A percentile compares a stretch with the other conserved stretches of the same genome.
phyloP scores from a whole-genome alignment of 1,139 yeast genomes.

The Yueomyces sp. region DNA sequence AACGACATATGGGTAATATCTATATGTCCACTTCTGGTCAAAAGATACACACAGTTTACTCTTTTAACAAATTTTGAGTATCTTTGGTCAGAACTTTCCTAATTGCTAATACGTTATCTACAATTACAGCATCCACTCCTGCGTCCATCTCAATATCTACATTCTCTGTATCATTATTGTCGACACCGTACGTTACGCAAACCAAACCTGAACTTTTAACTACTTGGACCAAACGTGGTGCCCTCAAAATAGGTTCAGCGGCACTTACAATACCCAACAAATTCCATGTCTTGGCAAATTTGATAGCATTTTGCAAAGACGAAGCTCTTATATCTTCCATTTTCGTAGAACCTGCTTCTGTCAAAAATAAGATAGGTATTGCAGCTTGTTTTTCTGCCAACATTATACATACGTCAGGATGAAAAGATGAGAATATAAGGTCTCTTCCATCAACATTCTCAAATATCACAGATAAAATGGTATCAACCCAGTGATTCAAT shows the following conservation, averaged over 20 bases:
- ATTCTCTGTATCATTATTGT: slow-evolving; percentile 75
- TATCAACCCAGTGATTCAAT: slow-evolving; percentile 76
- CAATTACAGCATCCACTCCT: slow-evolving; percentile 97
- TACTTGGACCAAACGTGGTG: slow-evolving; percentile 81
- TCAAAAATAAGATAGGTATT: slow-evolving; percentile 75
- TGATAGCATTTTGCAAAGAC: slow-evolving; percentile 79
- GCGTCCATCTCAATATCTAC: slow-evolving; percentile 82
- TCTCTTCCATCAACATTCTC: slow-evolving; percentile 74
- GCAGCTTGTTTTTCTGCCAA: slow-evolving; percentile 87
- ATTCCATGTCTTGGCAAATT: slow-evolving; percentile 89
- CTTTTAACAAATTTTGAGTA: neutral
- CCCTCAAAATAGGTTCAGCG: slow-evolving; percentile 67
- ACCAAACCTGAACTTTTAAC: slow-evolving; percentile 86
- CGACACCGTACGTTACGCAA: slow-evolving; percentile 83
- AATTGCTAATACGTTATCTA: slow-evolving; percentile 86
- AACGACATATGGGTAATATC: too few relatives aligned
- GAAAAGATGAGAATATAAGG: slow-evolving; percentile 83
- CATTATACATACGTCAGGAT: slow-evolving; percentile 83
- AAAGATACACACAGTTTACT: too few relatives aligned
- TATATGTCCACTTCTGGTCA: too few relatives aligned
- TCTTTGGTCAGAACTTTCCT: slow-evolving; percentile 51
- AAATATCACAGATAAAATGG: slow-evolving; percentile 68
- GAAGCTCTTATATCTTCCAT: slow-evolving; percentile 89
- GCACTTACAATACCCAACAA: slow-evolving; percentile 87
- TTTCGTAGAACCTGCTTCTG: slow-evolving; percentile 70